Base-by-base conservation (phyloP, 371 early-diverging fungal species). In the Mycotypha africana region DNA sequence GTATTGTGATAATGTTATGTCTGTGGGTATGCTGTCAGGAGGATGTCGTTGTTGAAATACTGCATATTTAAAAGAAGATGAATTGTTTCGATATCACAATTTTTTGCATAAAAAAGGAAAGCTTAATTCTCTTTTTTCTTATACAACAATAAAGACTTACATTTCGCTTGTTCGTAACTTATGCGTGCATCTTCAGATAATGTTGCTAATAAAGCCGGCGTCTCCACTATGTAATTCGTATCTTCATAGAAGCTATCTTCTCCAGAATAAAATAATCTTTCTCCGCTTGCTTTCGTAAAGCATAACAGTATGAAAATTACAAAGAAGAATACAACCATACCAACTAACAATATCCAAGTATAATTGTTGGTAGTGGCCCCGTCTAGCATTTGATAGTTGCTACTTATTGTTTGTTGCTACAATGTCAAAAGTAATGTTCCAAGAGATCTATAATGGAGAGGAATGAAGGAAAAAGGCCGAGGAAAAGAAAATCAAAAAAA, bases 1-100 rank as follows among this genome's bases (percentile, higher is more conserved):
- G 31, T 71, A 58, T 44, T 83, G 84, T 5, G 81, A 74, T 34
- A 73, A 61, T 4, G 82, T 82, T 32, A 85, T 79, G 36, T 80
- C 78, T 1, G 83, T 83, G 20, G 78, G 71, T 23, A 82, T 57
- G 36, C 77, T 73, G 42, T 75, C 69, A 3, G 82, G 82, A 7
- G 86, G 84, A 49, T 81, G 63, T 11, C 67, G 69, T 22, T 67
- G 62, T 60, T 86, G 81, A 47, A 53, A 73, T 15, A 55, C 73
- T n/a, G n/a, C n/a, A n/a, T 73, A 41, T 16, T 11, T 9, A n/a
- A 11, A 33, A 15, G n/a, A 33, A 11, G 15, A 11, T 33, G 4
- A 14, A 11, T 33, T 9, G 15, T n/a, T n/a, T n/a, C n/a, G n/a
- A n/a, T n/a, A n/a, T n/a, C n/a, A n/a, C n/a, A n/a, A n/a, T n/a